phyloP scores from a whole-genome alignment of 768 basidiomycete genomes.

The Austroboletus festivus region DNA sequence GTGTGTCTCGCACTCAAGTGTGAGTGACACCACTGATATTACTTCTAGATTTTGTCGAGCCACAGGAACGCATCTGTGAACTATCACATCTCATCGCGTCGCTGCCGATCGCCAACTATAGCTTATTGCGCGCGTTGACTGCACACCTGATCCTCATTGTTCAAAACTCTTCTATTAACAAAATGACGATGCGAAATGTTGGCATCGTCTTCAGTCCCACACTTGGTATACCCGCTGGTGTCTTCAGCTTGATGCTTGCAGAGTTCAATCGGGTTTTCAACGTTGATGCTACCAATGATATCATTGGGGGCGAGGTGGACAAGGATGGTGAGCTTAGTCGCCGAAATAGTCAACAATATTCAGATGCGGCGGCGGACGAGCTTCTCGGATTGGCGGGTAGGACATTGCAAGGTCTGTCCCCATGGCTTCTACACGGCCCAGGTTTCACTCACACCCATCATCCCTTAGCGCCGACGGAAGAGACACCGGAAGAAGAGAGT shows the following conservation, averaged over 20 bases:
- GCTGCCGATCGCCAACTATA: conserved; percentile 91
- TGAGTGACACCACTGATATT: conserved; percentile 19
- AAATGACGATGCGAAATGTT: conserved; percentile 98
- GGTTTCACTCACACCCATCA: conserved; percentile 4
- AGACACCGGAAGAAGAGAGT: conserved; percentile 63
- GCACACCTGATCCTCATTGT: conserved; percentile 95
- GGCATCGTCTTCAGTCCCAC: conserved; percentile 99
- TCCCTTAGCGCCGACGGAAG: conserved; percentile 47
- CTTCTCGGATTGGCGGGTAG: conserved; percentile 77
- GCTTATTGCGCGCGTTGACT: conserved; percentile 86
- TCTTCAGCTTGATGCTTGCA: conserved; percentile 91
- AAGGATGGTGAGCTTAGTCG: conserved; percentile 45
- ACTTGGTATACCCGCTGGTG: conserved; percentile 94
- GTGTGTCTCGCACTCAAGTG: conserved; percentile 28
- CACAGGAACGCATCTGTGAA: conserved; percentile 84
- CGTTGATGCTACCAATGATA: conserved; percentile 46
- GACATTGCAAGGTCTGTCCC: conserved; percentile 54
- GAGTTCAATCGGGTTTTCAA: conserved; percentile 95
- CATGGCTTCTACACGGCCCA: not conserved
- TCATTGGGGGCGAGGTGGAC: conserved; percentile 22
- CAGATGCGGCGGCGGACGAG: conserved; percentile 78
- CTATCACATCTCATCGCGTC: conserved; percentile 81
- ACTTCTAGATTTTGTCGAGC: conserved; percentile 76
- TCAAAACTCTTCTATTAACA: conserved; percentile 85
- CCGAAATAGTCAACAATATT: conserved; percentile 82